These are phyloP conservation scores for Diatrype stigma DNA, from an alignment of 2,329 filamentous ascomycete genomes.

Conservation along the genomic window DNA sequence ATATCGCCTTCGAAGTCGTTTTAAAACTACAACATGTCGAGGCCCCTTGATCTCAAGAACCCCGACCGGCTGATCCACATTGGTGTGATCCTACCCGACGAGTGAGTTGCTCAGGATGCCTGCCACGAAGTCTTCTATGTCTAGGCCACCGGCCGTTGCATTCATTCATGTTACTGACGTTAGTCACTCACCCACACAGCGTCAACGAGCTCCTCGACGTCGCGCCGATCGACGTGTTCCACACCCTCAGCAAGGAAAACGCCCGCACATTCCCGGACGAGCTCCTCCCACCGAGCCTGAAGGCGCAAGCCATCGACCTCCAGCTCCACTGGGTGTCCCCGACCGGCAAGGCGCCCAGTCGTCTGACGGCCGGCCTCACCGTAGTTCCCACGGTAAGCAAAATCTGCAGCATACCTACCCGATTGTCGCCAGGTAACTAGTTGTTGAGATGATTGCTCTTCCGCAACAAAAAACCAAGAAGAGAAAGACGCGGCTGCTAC, in stretches of 20 bases:
- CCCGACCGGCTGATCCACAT: constrained; percentile 22
- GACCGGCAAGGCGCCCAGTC: constrained; percentile 9
- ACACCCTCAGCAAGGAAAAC: constrained; percentile 13
- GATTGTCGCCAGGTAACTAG: neutral
- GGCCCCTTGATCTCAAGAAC: constrained; percentile 17
- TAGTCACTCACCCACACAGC: constrained; percentile 11
- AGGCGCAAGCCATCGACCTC: constrained; percentile 22
- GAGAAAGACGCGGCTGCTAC: neutral
- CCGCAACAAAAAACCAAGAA: neutral
- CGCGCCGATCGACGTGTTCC: constrained; percentile 28
- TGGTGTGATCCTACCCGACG: constrained; percentile 27
- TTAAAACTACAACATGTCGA: constrained; percentile 3
- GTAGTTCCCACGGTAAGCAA: constrained; percentile 25
- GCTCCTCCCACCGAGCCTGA: constrained; percentile 8
- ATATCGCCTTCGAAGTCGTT: neutral
- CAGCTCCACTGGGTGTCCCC: constrained; percentile 33
- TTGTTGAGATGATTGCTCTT: neutral
- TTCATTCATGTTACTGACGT: neutral
- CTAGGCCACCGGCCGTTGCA: neutral
- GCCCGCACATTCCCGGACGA: constrained; percentile 12
- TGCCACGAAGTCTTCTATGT: too few relatives aligned
- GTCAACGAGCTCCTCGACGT: constrained; percentile 31
- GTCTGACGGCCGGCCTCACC: constrained; percentile 23
- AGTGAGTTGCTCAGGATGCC: constrained; percentile 14
- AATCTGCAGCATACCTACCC: too few relatives aligned